Base-by-base conservation (phyloP, 495 filamentous ascomycete genomes). In the Neurospora sp. region DNA sequence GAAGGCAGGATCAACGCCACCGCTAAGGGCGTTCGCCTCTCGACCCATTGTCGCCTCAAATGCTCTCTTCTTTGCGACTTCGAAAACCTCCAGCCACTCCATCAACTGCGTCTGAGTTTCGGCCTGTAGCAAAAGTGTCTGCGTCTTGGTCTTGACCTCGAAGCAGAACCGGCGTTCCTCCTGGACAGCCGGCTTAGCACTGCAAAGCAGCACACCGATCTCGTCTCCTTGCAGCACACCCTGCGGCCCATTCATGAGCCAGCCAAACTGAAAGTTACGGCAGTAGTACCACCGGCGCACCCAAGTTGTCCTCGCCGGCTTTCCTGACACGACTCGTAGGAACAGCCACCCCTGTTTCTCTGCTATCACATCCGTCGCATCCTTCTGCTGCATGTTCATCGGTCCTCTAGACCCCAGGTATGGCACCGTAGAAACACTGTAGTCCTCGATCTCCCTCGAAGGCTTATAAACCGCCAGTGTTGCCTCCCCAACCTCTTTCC, bases 341-440 rank as follows among this genome's bases (percentile, higher is more conserved):
- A 93, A 94, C 35, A 99, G 80, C 96, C 96, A 99, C 8, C 96
- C 93, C 82, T 98, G 96, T 83, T 98, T 99, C 80, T 97, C 94
- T 70, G 80, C 79, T 69, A 79, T 78, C 78, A 79, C 83, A 4
- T 85, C 83, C 5, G 82, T 78, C 48, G 84, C 80, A 16, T 83
- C 84, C 27, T 86, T 71, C 35, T 84, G 84, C 37, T 85, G 80
- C 9, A 89, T 61, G 71, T 80, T 86, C 59, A 92, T 87, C 7
- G 91, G 86, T 22, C 90, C 91, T 76, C 88, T 89, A 14, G 89
- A 90, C 20, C 93, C 92, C 53, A 96, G 85, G 76, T 91, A 96
- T 4, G 95, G 91, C 38, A 97, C 92, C 0, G 96, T 97, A 14
- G 89, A 93, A 16, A 91, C 82, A 40, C 92, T 92, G 79, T 99